These are phyloP conservation scores for Xerocomellus intermedius DNA, from an alignment of 768 basidiomycete genomes.

Conservation along the genomic window DNA sequence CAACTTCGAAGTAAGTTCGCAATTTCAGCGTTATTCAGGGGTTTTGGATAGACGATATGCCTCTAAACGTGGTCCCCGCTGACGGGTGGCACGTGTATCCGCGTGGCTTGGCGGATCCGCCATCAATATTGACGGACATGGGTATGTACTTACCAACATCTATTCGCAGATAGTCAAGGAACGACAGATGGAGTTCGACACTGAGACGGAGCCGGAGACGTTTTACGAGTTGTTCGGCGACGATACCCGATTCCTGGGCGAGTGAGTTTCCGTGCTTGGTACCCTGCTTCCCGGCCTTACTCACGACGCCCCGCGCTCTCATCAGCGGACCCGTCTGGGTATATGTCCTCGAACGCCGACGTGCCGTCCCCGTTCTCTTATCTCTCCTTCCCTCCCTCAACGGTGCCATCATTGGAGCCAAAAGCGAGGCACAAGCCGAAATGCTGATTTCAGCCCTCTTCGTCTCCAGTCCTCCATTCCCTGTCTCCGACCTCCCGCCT, in stretches of 20 bases:
- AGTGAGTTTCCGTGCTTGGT: conserved; percentile 50
- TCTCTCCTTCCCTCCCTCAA: conserved; percentile 62
- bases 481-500: conserved; percentile 58
- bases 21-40: conserved; percentile 5
- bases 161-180: conserved; percentile 74
- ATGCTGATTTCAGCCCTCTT: conserved; percentile 77
- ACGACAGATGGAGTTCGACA: conserved; percentile 85
- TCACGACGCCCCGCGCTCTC: background rate
- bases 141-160: conserved; percentile 11
- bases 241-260: conserved; percentile 68
- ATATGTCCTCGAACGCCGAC: conserved; percentile 80
- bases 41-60: background rate
- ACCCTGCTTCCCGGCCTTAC: conserved; percentile 2
- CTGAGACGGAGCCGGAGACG: conserved; percentile 76
- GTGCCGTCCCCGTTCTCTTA: conserved; percentile 77
- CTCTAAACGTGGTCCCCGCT: conserved; percentile 1
- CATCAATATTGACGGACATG: conserved; percentile 9
- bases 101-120: conserved; percentile 16
- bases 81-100: conserved; percentile 8
- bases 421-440: conserved; percentile 67
- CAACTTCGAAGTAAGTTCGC: conserved; percentile 67
- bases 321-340: conserved; percentile 86
- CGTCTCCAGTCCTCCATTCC: conserved; percentile 80
- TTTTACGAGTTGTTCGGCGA: conserved; percentile 79
- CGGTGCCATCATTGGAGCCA: conserved; percentile 70